Percentiles rank a stretch among this genome's conserved stretches.
phyloP scores from a whole-genome alignment of 1,284 basidiomycete genomes.

The Kwoniella shivajii region DNA sequence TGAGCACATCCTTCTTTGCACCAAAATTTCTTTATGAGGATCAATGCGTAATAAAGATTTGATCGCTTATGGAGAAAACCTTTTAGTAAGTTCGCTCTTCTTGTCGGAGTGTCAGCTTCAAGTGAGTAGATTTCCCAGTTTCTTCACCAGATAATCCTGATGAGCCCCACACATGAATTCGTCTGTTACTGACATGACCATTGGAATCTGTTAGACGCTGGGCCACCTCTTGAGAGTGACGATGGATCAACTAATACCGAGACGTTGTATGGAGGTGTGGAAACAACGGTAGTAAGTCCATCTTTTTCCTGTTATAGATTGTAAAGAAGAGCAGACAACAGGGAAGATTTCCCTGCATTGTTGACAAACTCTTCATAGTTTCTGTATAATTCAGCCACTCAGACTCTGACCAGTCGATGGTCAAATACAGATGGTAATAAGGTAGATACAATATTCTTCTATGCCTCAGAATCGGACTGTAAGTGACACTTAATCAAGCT shows the following conservation, averaged over 20 bases:
- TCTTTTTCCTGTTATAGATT: background rate
- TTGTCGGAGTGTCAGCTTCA: no score
- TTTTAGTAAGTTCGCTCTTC: no score
- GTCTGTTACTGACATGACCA: no score
- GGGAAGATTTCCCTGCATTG: background rate
- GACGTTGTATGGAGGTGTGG: background rate
- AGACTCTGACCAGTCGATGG: background rate
- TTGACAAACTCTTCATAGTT: background rate
- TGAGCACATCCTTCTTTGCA: background rate
- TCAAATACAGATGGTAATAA: background rate
- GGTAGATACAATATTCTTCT: background rate
- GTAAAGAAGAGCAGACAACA: no score
- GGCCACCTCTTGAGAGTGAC: background rate
- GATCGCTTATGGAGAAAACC: no score
- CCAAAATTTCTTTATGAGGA: no score
- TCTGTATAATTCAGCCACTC: background rate
- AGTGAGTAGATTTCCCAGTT: no score
- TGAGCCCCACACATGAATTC: no score
- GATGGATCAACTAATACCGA: background rate
- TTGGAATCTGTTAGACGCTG: background rate
- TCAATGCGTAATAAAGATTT: no score
- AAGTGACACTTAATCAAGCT: background rate
- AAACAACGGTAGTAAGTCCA: background rate
- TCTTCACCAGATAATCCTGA: no score
- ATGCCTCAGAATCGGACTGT: background rate